phyloP scores from a whole-genome alignment of 176 grass and related monocot species.

The Cenchrus americanus region DNA sequence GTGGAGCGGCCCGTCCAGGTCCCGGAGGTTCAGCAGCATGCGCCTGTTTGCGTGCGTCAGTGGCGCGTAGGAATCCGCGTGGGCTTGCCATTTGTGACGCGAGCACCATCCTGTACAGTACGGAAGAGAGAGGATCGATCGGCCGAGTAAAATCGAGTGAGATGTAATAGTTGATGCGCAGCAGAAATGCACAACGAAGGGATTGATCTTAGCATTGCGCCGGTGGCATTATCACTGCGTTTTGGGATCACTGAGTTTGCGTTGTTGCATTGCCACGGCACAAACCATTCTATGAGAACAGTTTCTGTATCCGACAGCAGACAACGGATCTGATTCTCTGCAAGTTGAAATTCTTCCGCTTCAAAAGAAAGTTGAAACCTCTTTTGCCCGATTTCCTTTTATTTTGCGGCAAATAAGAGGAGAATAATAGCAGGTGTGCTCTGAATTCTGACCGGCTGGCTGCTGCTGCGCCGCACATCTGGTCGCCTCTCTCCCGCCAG shows the following conservation, averaged over 20 bases:
- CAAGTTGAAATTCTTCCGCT: not conserved
- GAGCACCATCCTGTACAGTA: constrained; percentile 11
- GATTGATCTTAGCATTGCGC: not conserved
- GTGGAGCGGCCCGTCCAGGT: constrained; percentile 28
- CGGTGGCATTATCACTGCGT: not conserved
- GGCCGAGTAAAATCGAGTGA: not conserved
- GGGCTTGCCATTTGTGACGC: not conserved
- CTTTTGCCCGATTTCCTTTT: not conserved
- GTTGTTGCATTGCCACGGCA: not conserved
- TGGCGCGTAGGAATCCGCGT: not conserved
- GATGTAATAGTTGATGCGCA: not conserved
- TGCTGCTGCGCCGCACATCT: not conserved
- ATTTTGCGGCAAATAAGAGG: not conserved
- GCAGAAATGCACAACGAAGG: not conserved
- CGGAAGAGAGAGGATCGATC: not conserved
- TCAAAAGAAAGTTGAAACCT: not conserved
- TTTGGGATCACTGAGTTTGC: not conserved
- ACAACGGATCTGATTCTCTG: constrained; percentile 19
- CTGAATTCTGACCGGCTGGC: not conserved
- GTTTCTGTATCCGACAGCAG: not conserved
- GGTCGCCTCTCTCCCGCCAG: constrained; percentile 32
- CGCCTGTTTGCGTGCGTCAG: constrained; percentile 40
- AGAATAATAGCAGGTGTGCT: not conserved
- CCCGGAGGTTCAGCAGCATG: constrained; percentile 38
- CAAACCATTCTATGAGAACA: not conserved